Percentiles rank a stretch among this genome's conserved stretches.
Conservation (phyloP, 768 basidiomycete genomes). For the Phanerochaete sordida region DNA sequence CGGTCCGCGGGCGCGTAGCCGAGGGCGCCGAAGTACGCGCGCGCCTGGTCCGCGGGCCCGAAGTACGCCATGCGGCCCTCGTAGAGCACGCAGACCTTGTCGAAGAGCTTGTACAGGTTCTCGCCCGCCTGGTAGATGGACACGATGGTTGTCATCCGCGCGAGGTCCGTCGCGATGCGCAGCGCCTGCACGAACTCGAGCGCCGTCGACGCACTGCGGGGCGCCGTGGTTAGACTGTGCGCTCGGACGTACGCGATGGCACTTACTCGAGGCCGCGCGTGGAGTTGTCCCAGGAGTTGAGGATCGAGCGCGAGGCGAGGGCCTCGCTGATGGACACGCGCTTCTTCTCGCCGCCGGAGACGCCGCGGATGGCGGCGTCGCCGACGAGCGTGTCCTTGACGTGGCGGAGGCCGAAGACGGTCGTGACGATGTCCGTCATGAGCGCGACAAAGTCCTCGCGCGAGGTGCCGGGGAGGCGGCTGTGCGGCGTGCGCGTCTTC, state of each 20-base stretch:
- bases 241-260: background rate
- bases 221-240: background rate
- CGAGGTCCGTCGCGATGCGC: slow-evolving; percentile 49
- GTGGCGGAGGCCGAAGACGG: slow-evolving; percentile 76
- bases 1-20: slow-evolving; percentile 53
- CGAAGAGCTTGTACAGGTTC: slow-evolving; percentile 59
- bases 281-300: slow-evolving; percentile 77
- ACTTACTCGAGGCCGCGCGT: slow-evolving; percentile 43
- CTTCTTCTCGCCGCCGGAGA: slow-evolving; percentile 74
- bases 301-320: slow-evolving; percentile 54
- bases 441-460: slow-evolving; percentile 35
- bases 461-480: slow-evolving; percentile 40
- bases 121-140: slow-evolving; percentile 86
- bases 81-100: slow-evolving; percentile 78
- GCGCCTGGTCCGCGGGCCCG: slow-evolving; percentile 61
- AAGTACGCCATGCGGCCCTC: slow-evolving; percentile 74
- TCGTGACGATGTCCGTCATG: slow-evolving; percentile 50
- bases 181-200: slow-evolving; percentile 57
- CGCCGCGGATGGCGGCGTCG: slow-evolving; percentile 68
- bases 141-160: slow-evolving; percentile 54
- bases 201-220: slow-evolving; percentile 44
- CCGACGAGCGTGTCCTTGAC: slow-evolving; percentile 73
- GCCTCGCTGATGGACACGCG: slow-evolving; percentile 77
- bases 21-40: slow-evolving; percentile 70
- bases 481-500: slow-evolving; percentile 63